These are phyloP conservation scores for Cryptosporidium sp. DNA, from an alignment of 169 alveolate genomes.

Conservation along the genomic window DNA sequence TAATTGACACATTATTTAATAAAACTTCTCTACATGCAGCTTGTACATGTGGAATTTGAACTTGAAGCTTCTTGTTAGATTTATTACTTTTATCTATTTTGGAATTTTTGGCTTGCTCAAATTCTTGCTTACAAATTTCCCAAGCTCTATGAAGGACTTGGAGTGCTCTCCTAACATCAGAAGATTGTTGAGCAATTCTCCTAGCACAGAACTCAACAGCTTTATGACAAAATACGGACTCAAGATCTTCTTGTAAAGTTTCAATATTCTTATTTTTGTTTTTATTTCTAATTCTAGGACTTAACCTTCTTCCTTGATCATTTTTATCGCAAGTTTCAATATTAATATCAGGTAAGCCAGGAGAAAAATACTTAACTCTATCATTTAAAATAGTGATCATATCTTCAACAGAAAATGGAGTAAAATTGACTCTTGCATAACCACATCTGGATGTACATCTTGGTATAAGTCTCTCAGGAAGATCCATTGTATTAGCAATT, in stretches of 20 bases:
- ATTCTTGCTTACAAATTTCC: slow-evolving; percentile 47
- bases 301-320: not conserved
- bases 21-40: slow-evolving; percentile 61
- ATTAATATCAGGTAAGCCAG: not conserved
- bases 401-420: slow-evolving; percentile 68
- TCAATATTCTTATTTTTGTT: not conserved
- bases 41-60: slow-evolving; percentile 52
- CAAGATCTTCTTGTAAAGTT: not conserved
- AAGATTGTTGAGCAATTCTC: slow-evolving; percentile 68
- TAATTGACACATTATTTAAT: slow-evolving; percentile 6
- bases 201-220: slow-evolving; percentile 76
- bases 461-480: slow-evolving; percentile 81
- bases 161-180: slow-evolving; percentile 73
- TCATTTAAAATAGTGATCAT: slow-evolving; percentile 36
- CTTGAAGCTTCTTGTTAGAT: slow-evolving; percentile 1
- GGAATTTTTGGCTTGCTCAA: not conserved
- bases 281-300: not conserved
- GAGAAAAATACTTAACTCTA: not conserved
- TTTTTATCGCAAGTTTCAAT: not conserved
- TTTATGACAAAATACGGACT: slow-evolving; percentile 23
- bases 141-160: slow-evolving; percentile 71
- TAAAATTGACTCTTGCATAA: slow-evolving; percentile 65
- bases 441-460: slow-evolving; percentile 77
- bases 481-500: slow-evolving; percentile 84
- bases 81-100: not conserved